Evolutionary conservation across 2,329 filamentous ascomycete species (phyloP), one percentile per base, ranked within the genome.

Genomic region (Fusarium decemcellulare): DNA sequence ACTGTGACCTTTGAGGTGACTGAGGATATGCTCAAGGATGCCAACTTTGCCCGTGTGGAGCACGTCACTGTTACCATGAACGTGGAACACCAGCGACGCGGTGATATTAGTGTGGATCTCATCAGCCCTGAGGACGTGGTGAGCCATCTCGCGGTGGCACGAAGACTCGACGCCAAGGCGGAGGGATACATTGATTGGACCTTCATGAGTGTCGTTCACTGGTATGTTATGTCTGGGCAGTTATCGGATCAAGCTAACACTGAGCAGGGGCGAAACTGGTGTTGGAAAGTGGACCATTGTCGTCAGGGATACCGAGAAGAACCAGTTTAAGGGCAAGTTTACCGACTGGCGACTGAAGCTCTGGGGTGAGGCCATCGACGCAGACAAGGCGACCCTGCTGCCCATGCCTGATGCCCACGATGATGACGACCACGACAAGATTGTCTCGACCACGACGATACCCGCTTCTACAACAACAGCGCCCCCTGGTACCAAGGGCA

Each of bases 31-130:
- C 83, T 98, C 61, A 89, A 91, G 76, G 81, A 90, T 23, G 93
- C 93, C 71, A 99, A 99, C 77, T 79, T 99, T 14, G 93, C 91
- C 74, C 90, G 93, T 15, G 77, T 99, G 29, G 96, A 99, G 83
- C 96, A 99, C 81, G 93, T 99, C 37, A 98, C 95, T 1, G 89
- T 99, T 37, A 98, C 95, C 4, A 99, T 99, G 95, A 99, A 99
- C 75, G 87, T 98, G 27, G 88, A 93, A 58, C 96, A 99, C 77
- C 90, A 88, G 3, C 91, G 92, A 63, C 92, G 96, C 70, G 96
- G 96, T 60, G 96, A 99, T 78, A 80, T 99, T 29, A 97, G 93
- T 76, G 95, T 97, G 39, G 96, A 99, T 76, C 84, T 99, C 47
- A 89, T 93, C 76, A 97, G 94, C 73, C 96, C 96, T 0, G 85